These are phyloP conservation scores for Trichoderma sp. DNA, from an alignment of 2,329 filamentous ascomycete genomes.

Conservation along the genomic window DNA sequence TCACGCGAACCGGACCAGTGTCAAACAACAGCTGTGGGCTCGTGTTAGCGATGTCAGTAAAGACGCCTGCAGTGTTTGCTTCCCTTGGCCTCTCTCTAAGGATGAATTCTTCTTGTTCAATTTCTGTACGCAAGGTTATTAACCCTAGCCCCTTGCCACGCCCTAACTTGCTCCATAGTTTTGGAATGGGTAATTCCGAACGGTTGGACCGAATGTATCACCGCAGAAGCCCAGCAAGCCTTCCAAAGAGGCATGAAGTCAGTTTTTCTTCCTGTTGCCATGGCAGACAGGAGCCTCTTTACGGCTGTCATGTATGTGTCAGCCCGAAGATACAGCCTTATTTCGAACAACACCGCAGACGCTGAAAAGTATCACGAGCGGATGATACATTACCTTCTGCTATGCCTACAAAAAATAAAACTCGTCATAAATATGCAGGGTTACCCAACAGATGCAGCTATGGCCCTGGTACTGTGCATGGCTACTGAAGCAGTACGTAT, in stretches of 20 bases:
- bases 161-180: background rate
- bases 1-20: background rate
- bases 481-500: background rate
- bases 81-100: background rate
- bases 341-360: background rate
- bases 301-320: background rate
- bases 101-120: background rate
- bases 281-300: background rate
- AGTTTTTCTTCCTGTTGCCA: background rate
- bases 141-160: background rate
- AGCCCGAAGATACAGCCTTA: background rate
- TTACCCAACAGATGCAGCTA: background rate
- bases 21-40: background rate
- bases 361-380: background rate
- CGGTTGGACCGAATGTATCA: background rate
- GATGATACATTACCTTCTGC: background rate
- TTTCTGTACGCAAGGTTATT: background rate
- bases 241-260: background rate
- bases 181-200: constrained; percentile 1
- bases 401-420: background rate
- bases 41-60: background rate
- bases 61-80: background rate
- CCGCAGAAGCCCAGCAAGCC: background rate
- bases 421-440: background rate
- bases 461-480: background rate